Evolutionary conservation across 2,329 filamentous ascomycete genomes (phyloP).

Genomic region (Fusarium gaditjirri): DNA sequence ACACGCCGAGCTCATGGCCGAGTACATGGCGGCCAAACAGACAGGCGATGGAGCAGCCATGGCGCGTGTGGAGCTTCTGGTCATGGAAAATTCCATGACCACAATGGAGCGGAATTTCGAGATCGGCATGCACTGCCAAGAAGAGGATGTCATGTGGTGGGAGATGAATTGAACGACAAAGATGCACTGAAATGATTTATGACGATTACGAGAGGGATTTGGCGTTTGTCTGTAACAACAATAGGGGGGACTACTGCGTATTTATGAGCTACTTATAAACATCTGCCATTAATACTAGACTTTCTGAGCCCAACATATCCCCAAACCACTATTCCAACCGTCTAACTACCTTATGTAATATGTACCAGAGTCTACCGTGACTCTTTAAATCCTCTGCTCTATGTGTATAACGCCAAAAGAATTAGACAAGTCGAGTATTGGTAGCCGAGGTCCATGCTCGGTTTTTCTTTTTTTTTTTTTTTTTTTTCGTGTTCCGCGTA

Average conservation of each 20-base stretch:
- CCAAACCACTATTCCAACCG: not conserved
- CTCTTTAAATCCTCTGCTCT: slow-evolving; percentile 28
- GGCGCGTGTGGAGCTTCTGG: slow-evolving; percentile 36
- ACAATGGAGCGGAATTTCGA: slow-evolving; percentile 40
- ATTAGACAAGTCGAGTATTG: slow-evolving; percentile 4
- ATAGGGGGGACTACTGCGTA: slow-evolving; percentile 4
- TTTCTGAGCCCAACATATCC: not conserved
- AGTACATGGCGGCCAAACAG: slow-evolving; percentile 43
- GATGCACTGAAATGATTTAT: not conserved
- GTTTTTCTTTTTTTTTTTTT: not conserved
- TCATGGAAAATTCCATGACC: slow-evolving; percentile 33
- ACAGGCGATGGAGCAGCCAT: slow-evolving; percentile 40
- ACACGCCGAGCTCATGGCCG: slow-evolving; percentile 41
- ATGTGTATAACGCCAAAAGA: slow-evolving; percentile 34
- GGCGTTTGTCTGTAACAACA: slow-evolving; percentile 2
- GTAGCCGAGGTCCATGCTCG: not conserved
- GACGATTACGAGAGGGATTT: not conserved
- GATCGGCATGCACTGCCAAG: slow-evolving; percentile 31
- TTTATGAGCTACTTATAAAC: slow-evolving; percentile 10
- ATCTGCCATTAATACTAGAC: slow-evolving; percentile 22
- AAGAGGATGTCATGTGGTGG: slow-evolving; percentile 40
- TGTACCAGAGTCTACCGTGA: slow-evolving; percentile 17
- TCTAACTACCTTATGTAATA: slow-evolving; percentile 4
- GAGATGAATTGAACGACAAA: slow-evolving; percentile 20
- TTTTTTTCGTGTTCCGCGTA: slow-evolving; percentile 20